These are phyloP conservation scores for Clonostachys rosea DNA, from an alignment of 2,329 filamentous ascomycete genomes.

Conservation along the genomic window DNA sequence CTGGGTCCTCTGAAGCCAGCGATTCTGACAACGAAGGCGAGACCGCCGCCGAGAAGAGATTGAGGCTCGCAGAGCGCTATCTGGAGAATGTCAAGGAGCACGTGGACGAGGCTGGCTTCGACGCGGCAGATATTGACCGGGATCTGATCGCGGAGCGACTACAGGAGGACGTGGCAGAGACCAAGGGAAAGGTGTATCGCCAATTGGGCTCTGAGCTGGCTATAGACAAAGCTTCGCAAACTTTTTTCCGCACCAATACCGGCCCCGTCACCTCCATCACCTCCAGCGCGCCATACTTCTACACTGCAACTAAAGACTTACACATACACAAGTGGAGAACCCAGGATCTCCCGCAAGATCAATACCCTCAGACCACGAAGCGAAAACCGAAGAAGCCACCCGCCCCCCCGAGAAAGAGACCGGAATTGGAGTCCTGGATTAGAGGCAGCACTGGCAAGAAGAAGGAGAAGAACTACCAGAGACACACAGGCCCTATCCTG, in stretches of 20 bases:
- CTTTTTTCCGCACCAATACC: constrained; percentile 74
- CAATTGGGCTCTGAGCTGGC: constrained; percentile 70
- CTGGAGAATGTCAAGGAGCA: constrained; percentile 85
- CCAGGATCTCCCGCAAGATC: constrained; percentile 57
- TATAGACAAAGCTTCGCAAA: constrained; percentile 62
- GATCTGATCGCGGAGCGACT: constrained; percentile 88
- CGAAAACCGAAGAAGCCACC: constrained; percentile 54
- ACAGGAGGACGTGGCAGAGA: constrained; percentile 87
- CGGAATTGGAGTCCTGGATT: constrained; percentile 57
- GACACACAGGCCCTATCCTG: constrained; percentile 77
- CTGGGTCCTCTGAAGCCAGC: constrained; percentile 35
- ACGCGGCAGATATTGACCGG: constrained; percentile 88
- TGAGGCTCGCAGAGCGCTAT: constrained; percentile 87
- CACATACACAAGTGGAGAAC: constrained; percentile 87
- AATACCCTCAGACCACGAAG: constrained; percentile 54
- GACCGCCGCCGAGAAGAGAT: constrained; percentile 81
- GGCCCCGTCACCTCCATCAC: constrained; percentile 76
- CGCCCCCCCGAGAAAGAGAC: constrained; percentile 56
- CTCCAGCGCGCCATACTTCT: constrained; percentile 73
- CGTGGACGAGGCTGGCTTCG: constrained; percentile 77
- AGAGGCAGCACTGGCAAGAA: constrained; percentile 57
- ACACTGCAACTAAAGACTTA: constrained; percentile 84
- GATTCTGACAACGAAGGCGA: constrained; percentile 73
- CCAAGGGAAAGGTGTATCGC: constrained; percentile 84
- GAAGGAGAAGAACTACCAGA: constrained; percentile 62